These are phyloP conservation scores for Cokeromyces recurvatus DNA, from an alignment of 371 early-diverging fungal genomes.

Conservation along the genomic window DNA sequence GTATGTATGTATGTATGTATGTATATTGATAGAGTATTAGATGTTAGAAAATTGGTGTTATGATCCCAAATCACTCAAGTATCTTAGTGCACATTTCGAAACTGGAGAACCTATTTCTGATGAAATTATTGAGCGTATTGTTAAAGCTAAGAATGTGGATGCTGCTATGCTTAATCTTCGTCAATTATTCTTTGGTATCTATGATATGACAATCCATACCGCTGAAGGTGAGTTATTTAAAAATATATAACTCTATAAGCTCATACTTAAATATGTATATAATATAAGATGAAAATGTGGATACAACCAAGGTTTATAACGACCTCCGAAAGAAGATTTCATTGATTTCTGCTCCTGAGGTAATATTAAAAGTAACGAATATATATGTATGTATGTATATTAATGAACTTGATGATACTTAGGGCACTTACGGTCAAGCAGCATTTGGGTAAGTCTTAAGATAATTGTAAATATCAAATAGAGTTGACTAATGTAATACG, in stretches of 20 bases:
- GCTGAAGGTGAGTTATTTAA: slow-evolving; percentile 23
- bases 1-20: background rate
- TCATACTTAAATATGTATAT: background rate
- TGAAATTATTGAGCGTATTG: slow-evolving; percentile 63
- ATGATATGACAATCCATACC: slow-evolving; percentile 72
- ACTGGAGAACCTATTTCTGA: slow-evolving; percentile 71
- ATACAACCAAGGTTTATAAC: slow-evolving; percentile 56
- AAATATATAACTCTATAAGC: background rate
- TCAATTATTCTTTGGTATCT: slow-evolving; percentile 75
- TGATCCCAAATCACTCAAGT: slow-evolving; percentile 65
- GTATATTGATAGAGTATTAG: slow-evolving; percentile 4
- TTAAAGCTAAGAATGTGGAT: slow-evolving; percentile 70
- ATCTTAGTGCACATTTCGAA: slow-evolving; percentile 69
- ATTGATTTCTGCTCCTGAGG: slow-evolving; percentile 50
- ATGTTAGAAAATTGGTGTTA: slow-evolving; percentile 77
- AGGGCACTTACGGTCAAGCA: slow-evolving; percentile 48
- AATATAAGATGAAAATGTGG: slow-evolving; percentile 38
- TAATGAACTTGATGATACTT: background rate
- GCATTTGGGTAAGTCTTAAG: slow-evolving; percentile 36
- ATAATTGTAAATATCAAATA: no score
- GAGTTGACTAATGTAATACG: no score
- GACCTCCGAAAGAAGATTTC: slow-evolving; percentile 62
- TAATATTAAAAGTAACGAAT: slow-evolving; percentile 10
- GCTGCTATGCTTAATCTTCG: slow-evolving; percentile 71
- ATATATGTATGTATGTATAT: background rate